Conservation (phyloP, 805 yeast genomes). For the Wickerhamiella spandovensis region DNA sequence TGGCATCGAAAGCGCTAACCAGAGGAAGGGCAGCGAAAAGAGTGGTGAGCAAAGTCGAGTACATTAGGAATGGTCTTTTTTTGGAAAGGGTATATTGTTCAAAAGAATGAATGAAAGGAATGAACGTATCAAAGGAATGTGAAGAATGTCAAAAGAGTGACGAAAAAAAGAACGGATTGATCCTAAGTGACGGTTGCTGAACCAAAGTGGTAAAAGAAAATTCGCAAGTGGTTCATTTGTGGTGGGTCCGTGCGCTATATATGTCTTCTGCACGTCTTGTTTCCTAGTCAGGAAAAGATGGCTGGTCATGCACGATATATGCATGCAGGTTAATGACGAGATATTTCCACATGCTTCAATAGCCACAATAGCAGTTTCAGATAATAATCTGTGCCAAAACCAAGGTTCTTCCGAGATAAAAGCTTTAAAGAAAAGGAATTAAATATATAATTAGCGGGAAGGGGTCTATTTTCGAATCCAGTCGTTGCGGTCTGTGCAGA, state of each 20-base stretch:
- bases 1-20: slow-evolving; percentile 6
- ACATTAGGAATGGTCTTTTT: not conserved
- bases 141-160: not conserved
- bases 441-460: no score
- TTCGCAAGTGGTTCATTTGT: not conserved
- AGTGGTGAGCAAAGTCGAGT: slow-evolving; percentile 1
- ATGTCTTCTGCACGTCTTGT: not conserved
- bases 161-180: not conserved
- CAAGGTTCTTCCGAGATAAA: no score
- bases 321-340: not conserved
- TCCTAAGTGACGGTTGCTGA: not conserved
- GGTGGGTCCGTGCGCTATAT: not conserved
- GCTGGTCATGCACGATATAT: not conserved
- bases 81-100: not conserved
- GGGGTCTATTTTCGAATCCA: no score
- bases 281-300: not conserved
- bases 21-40: slow-evolving; percentile 3
- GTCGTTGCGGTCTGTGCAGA: not conserved
- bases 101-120: not conserved
- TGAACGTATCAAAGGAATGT: not conserved
- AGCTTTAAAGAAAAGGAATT: no score
- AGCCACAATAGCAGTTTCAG: not conserved
- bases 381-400: no score
- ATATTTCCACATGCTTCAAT: not conserved
- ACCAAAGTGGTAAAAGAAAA: not conserved